Base-by-base conservation (phyloP, 2,329 filamentous ascomycete genomes). In the Sporothrix protearum region DNA sequence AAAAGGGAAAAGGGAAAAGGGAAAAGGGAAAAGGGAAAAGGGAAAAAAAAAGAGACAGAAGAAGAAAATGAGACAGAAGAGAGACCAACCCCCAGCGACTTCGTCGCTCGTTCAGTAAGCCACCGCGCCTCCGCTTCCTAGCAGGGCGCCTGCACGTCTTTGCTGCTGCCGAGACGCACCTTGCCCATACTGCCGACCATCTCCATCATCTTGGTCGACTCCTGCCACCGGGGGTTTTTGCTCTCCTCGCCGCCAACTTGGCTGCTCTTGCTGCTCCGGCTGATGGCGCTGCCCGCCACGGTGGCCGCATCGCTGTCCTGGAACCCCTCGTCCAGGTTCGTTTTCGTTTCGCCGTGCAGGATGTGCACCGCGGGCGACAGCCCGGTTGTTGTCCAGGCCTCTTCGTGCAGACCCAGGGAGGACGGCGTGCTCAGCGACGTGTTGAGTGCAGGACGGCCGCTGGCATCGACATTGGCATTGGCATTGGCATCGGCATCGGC, bases 201-300 rank as follows among this genome's bases (percentile, higher is more conserved):
- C 51, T 73, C 70, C 71, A 72, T 30, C 68, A 73, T 73, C 69
- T 71, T 72, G 71, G 64, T 68, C 66, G 71, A 55, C 49, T 67
- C 59, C 39, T 47, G 55, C 72, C 72, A 73, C 22, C 61, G 39
- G n/a, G 53, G 55, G 25, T 42, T 63, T 22, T 61, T 42, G 22
- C 22, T 64, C 59, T 61, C 25, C 0, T 7, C 55, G 8, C 28
- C 30, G 3, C 57, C 39, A 10, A 9, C 33, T 28, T 36, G n/a
- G 28, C 55, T 49, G 39, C 25, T 47, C 45, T 45, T 57, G 59
- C 42, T 63, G 55, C 42, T 51, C 19, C 57, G 49, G 45, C 68
- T 59, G 7, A 42, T 69, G n/a, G 67, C 51, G 22, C 68, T 69
- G 36, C 49, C 61, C 14, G 42, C 59, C 10, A 47, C 14, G 22